These are phyloP conservation scores for Seiridium cupressi DNA, from an alignment of 2,329 filamentous ascomycete species.

Conservation along the genomic window DNA sequence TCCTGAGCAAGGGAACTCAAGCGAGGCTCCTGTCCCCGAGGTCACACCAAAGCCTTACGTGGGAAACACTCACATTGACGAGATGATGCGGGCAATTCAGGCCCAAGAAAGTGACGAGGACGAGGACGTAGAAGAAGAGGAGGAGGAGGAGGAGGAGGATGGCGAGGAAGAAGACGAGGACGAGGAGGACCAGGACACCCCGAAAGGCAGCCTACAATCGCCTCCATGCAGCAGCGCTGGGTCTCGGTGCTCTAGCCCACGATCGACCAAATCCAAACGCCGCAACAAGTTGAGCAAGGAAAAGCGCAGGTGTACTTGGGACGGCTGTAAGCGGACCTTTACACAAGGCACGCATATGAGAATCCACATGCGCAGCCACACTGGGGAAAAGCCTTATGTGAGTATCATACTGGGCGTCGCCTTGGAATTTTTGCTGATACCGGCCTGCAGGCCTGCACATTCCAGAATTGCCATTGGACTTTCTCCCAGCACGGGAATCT, in stretches of 20 bases:
- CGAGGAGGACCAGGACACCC: constrained; percentile 7
- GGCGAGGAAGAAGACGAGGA: constrained; percentile 40
- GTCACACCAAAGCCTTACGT: constrained; percentile 50
- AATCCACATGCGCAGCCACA: constrained; percentile 86
- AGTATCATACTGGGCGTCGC: constrained; percentile 38
- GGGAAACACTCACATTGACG: constrained; percentile 82
- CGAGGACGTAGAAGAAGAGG: constrained; percentile 31
- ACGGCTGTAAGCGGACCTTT: constrained; percentile 78
- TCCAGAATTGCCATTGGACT: constrained; percentile 69
- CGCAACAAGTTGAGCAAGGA: constrained; percentile 29
- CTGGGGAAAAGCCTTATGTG: constrained; percentile 87
- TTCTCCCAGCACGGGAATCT: constrained; percentile 93
- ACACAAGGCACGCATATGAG: constrained; percentile 90
- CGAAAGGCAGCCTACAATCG: constrained; percentile 28
- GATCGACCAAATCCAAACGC: constrained; percentile 13
- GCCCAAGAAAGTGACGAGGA: constrained; percentile 49
- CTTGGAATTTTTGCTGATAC: constrained; percentile 20
- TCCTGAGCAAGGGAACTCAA: not conserved
- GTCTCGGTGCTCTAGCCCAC: constrained; percentile 17
- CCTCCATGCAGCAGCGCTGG: constrained; percentile 22
- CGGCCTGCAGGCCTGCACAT: constrained; percentile 55
- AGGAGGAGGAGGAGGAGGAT: constrained; percentile 31
- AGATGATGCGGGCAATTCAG: constrained; percentile 86
- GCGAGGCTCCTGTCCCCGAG: constrained; percentile 17
- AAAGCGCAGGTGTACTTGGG: constrained; percentile 69